Conservation (phyloP, 495 filamentous ascomycete species). For the Penicillium macrosclerotiorum region DNA sequence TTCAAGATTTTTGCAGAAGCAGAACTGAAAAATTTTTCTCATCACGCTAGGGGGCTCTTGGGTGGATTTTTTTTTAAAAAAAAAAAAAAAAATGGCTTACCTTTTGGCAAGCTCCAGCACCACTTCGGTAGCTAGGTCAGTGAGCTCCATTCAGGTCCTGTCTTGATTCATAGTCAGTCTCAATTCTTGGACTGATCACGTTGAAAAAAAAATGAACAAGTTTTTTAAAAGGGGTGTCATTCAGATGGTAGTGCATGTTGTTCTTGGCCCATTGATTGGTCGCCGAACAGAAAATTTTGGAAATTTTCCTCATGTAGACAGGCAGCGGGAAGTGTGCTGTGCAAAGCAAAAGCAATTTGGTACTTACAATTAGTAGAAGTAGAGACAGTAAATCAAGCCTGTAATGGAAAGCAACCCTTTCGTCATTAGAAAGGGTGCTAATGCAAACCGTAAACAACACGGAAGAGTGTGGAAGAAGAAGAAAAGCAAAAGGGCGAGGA, state of each 20-base stretch:
- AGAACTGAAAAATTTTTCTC: conserved; percentile 85
- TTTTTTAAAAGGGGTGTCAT: conserved; percentile 9
- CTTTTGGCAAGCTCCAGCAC: conserved; percentile 7
- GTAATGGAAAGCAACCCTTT: conserved; percentile 3
- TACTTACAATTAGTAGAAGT: conserved; percentile 2
- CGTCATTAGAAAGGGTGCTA: conserved; percentile 23
- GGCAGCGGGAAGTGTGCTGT: conserved; percentile 10
- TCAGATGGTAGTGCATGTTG: conserved; percentile 99
- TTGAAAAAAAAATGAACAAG: not conserved
- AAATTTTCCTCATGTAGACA: conserved; percentile 61
- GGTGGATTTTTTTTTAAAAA: conserved; percentile 1
- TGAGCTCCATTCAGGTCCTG: not conserved
- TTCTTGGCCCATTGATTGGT: conserved; percentile 82
- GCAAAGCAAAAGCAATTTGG: conserved; percentile 12
- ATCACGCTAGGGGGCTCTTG: conserved; percentile 56
- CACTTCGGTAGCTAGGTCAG: conserved; percentile 4
- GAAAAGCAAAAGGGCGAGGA: conserved; percentile 25
- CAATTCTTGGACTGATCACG: conserved; percentile 1
- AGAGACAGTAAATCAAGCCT: not conserved
- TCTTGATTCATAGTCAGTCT: conserved; percentile 19
- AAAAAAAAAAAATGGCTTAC: conserved; percentile 20
- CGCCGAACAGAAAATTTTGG: conserved; percentile 64
- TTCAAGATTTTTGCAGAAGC: conserved; percentile 83
- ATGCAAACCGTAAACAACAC: conserved; percentile 7
- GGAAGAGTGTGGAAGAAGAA: conserved; percentile 27